Conservation (phyloP, 2,329 filamentous ascomycete species). For the Penicillium sp. region DNA sequence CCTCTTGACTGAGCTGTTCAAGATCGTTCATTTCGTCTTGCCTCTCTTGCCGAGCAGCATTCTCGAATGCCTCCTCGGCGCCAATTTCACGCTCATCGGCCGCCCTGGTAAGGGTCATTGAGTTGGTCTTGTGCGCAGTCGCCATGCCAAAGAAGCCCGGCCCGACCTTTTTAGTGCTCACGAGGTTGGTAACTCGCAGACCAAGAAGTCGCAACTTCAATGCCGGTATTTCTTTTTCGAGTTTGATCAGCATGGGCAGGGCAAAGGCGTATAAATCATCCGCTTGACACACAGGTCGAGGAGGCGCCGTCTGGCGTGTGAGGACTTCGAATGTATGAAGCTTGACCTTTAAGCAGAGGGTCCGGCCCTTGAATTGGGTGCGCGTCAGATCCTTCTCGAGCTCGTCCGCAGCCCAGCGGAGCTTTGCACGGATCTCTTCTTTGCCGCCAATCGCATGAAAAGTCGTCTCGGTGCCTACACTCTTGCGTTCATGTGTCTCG, state of each 20-base stretch:
- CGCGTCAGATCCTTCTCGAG: constrained; percentile 76
- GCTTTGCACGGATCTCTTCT: constrained; percentile 64
- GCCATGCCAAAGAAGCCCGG: constrained; percentile 69
- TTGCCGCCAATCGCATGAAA: constrained; percentile 74
- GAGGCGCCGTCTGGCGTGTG: constrained; percentile 71
- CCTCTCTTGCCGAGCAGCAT: constrained; percentile 54
- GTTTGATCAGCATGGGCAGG: constrained; percentile 73
- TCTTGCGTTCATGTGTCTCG: constrained; percentile 86
- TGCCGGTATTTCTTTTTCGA: constrained; percentile 74
- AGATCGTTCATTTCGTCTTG: constrained; percentile 57
- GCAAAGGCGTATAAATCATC: constrained; percentile 79
- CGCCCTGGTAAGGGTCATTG: constrained; percentile 1
- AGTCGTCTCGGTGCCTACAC: constrained; percentile 87
- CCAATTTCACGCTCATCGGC: constrained; percentile 58
- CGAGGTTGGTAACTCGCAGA: constrained; percentile 76
- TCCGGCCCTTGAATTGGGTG: constrained; percentile 82
- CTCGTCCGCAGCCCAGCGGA: constrained; percentile 75
- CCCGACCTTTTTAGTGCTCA: constrained; percentile 76
- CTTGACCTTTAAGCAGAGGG: constrained; percentile 86
- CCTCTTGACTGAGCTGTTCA: constrained; percentile 57
- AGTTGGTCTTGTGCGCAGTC: constrained; percentile 17
- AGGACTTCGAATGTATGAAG: constrained; percentile 89
- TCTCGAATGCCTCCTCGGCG: constrained; percentile 62
- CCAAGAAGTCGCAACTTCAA: constrained; percentile 83
- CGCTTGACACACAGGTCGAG: constrained; percentile 64